A percentile compares a stretch with the other conserved stretches of the same genome.
Conservation (phyloP, 129 eudicot genomes). For the Escallonia herrerae region DNA sequence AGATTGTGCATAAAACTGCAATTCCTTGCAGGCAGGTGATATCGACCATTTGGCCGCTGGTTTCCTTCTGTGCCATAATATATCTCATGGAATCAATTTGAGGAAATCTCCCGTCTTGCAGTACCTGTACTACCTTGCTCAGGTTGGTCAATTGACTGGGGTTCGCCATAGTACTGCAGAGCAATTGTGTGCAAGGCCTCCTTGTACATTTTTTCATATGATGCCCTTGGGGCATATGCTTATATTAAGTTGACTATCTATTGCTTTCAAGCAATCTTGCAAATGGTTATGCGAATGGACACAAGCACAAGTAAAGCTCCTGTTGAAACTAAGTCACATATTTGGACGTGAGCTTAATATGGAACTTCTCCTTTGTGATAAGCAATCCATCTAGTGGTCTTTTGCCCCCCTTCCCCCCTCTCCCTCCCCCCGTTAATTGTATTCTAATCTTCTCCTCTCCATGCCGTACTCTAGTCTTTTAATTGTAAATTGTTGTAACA, state of each 20-base stretch:
- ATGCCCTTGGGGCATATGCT: too few species aligned
- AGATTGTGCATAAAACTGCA: neutral
- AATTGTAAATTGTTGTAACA: neutral
- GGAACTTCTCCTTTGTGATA: too few species aligned
- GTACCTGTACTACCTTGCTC: conserved; percentile 93
- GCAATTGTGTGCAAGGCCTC: neutral
- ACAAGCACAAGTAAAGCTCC: too few species aligned
- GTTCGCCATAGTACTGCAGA: neutral
- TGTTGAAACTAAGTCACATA: too few species aligned
- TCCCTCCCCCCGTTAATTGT: neutral
- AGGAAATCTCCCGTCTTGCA: conserved; percentile 92
- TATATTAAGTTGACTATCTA: too few species aligned
- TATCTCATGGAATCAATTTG: conserved; percentile 92
- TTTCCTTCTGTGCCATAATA: conserved; percentile 87
- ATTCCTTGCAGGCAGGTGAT: conserved; percentile 82
- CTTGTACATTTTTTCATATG: neutral
- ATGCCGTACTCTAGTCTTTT: neutral
- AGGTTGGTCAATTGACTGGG: conserved; percentile 38
- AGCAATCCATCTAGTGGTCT: too few species aligned
- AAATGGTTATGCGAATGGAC: too few species aligned
- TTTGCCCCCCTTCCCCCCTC: too few species aligned
- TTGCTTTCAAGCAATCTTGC: too few species aligned
- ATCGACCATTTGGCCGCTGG: conserved; percentile 97
- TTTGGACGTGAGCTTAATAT: too few species aligned
- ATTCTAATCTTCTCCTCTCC: neutral